Evolutionary conservation across 2,329 filamentous ascomycete genomes (phyloP).

Genomic region (Catunica adiposa): DNA sequence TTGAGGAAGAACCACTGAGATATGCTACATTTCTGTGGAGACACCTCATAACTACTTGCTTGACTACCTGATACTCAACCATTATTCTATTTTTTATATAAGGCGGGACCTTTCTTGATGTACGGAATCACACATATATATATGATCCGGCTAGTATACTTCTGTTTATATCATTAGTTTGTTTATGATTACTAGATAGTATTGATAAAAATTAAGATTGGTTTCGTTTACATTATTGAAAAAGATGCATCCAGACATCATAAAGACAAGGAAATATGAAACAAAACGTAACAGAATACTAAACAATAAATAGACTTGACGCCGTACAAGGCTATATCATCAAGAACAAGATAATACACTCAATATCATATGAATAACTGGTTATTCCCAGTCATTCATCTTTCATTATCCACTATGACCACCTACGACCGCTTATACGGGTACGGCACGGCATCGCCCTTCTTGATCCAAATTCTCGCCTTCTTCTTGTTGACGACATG

Average conservation of each 20-base stretch:
- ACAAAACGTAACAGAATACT: too few species aligned
- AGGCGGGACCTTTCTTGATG: not conserved
- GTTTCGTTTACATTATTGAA: not conserved
- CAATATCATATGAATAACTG: too few species aligned
- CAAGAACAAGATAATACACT: too few species aligned
- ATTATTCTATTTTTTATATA: not conserved
- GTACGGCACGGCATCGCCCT: conserved; percentile 50
- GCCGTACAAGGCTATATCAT: too few species aligned
- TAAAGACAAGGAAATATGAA: not conserved
- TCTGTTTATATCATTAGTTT: not conserved
- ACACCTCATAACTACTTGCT: too few species aligned
- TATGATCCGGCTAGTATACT: not conserved
- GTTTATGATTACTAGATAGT: conserved; percentile 1
- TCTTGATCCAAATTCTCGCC: conserved; percentile 72
- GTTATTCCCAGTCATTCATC: not conserved
- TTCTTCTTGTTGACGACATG: conserved; percentile 75
- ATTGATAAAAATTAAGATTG: not conserved
- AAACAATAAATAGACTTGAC: not conserved
- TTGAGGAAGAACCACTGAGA: not conserved
- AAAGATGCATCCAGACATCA: not conserved
- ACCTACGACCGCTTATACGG: conserved; percentile 32
- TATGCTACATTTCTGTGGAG: not conserved
- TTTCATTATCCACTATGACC: not conserved
- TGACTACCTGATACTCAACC: too few species aligned
- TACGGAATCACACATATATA: not conserved